These are phyloP conservation scores for Fallopia convolvulus DNA, from an alignment of 148 eudicot genomes.

Conservation along the genomic window DNA sequence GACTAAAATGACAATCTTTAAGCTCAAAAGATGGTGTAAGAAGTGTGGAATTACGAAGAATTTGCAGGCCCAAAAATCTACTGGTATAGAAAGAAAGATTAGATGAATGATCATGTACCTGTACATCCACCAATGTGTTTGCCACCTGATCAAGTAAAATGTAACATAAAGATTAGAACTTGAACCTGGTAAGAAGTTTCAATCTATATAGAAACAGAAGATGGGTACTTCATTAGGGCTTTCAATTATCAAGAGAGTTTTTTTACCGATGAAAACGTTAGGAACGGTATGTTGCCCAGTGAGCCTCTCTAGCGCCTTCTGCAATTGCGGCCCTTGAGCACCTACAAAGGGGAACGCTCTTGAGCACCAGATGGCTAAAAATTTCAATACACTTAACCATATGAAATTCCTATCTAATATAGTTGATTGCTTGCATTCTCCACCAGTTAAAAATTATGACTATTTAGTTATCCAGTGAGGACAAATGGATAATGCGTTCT, in stretches of 20 bases:
- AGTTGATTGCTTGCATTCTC: neutral
- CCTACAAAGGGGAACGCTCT: slow-evolving; percentile 31
- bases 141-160: slow-evolving; percentile 46
- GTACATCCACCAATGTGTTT: slow-evolving; percentile 91
- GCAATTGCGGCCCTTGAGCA: slow-evolving; percentile 82
- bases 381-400: neutral
- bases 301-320: slow-evolving; percentile 69
- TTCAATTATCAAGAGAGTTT: neutral
- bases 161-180: neutral
- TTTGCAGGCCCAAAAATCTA: neutral
- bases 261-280: slow-evolving; percentile 84
- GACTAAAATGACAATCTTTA: neutral
- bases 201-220: slow-evolving; percentile 7
- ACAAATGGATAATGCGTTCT: neutral
- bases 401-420: neutral
- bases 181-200: neutral
- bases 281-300: slow-evolving; percentile 93
- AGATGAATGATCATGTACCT: slow-evolving; percentile 42
- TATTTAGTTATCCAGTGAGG: neutral
- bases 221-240: neutral
- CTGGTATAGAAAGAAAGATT: no score
- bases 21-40: neutral
- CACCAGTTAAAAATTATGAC: neutral
- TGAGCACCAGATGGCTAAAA: neutral
- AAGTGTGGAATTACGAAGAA: neutral